Conservation (phyloP, 2,329 filamentous ascomycete species). For the Hansfordia pulvinata region DNA sequence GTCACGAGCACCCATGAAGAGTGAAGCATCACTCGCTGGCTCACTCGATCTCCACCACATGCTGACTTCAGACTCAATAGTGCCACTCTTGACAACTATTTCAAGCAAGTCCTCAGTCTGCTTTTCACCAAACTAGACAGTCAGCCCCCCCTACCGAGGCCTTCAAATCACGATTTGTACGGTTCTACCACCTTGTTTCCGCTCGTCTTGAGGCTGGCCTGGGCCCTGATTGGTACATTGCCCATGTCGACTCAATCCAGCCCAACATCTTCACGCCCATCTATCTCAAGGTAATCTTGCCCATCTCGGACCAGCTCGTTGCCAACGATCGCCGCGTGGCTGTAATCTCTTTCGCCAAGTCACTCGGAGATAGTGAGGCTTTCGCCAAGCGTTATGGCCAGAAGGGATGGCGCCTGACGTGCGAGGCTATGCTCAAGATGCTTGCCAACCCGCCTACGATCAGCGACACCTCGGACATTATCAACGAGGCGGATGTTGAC, state of each 20-base stretch:
- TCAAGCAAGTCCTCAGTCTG: constrained; percentile 65
- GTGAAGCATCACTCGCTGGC: too few relatives aligned
- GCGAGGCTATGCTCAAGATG: constrained; percentile 76
- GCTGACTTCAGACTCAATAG: constrained; percentile 21
- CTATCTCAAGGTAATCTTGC: constrained; percentile 77
- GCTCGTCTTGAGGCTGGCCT: constrained; percentile 67
- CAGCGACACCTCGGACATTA: constrained; percentile 56
- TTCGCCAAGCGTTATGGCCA: constrained; percentile 70
- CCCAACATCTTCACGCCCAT: constrained; percentile 67
- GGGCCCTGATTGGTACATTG: constrained; percentile 85
- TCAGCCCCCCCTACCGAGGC: constrained; percentile 56
- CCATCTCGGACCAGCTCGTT: constrained; percentile 76
- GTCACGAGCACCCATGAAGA: too few relatives aligned
- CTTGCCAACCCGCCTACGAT: constrained; percentile 75
- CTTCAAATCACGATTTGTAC: constrained; percentile 75
- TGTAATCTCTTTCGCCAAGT: constrained; percentile 87
- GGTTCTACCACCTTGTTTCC: constrained; percentile 88
- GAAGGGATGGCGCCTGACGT: constrained; percentile 89
- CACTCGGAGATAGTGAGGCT: constrained; percentile 69
- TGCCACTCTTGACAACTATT: constrained; percentile 57
- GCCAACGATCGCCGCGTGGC: constrained; percentile 88
- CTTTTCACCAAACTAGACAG: constrained; percentile 69
- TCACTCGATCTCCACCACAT: background rate
- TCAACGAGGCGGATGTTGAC: constrained; percentile 82
- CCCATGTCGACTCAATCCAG: constrained; percentile 71